phyloP scores from a whole-genome alignment of 2,329 filamentous ascomycete genomes.

The Periconia sp. region DNA sequence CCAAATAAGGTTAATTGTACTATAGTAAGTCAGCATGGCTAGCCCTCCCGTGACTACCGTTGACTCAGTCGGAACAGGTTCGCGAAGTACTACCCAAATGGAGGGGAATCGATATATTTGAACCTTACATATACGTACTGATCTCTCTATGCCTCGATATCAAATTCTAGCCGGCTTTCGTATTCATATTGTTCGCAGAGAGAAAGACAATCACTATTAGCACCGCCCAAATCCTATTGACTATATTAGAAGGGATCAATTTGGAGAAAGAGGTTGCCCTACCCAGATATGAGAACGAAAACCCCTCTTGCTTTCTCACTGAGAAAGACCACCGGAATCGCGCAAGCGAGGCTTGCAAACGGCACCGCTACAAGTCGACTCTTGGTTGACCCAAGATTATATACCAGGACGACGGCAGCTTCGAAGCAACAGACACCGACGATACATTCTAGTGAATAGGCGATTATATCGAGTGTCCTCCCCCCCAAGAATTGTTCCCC shows the following conservation, averaged over 20 bases:
- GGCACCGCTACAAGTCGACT: conserved; percentile 10
- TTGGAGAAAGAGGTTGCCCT: not conserved
- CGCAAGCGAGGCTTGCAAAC: conserved; percentile 11
- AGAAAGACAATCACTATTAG: conserved; percentile 10
- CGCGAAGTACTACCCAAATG: no score
- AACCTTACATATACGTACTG: no score
- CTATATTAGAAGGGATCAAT: conserved; percentile 1
- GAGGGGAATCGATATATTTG: no score
- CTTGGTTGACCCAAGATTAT: conserved; percentile 6
- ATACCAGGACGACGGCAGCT: conserved; percentile 5
- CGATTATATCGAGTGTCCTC: conserved; percentile 5
- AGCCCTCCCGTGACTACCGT: no score
- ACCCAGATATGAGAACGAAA: conserved; percentile 11
- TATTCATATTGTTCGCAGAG: conserved; percentile 1
- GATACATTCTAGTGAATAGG: conserved; percentile 6
- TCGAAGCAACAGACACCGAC: conserved; percentile 6
- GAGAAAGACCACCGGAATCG: conserved; percentile 6
- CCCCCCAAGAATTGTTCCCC: not conserved
- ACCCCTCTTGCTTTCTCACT: conserved; percentile 4
- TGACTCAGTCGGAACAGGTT: no score
- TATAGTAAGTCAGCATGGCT: no score
- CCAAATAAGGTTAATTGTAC: no score
- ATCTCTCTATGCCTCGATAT: no score
- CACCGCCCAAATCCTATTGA: conserved; percentile 15
- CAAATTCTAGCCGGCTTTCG: not conserved